Base-by-base conservation (phyloP, 495 filamentous ascomycete genomes). In the Trypethelium eluteriae region DNA sequence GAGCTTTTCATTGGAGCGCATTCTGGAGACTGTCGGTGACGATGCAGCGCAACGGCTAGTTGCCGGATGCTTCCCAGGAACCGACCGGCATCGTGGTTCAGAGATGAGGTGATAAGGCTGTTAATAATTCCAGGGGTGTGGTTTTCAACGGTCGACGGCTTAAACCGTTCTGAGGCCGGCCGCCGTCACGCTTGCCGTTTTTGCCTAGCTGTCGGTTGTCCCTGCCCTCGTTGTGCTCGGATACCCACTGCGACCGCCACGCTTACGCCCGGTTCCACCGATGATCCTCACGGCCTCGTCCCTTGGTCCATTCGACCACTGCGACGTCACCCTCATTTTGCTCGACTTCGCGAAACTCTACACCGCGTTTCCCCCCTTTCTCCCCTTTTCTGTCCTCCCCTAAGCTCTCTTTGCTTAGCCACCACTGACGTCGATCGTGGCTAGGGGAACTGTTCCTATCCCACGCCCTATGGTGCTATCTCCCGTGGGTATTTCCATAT, bases 301-400 rank as follows among this genome's bases (percentile, higher is more conserved):
- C 25, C 25, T 25, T 59, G 53, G 25, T 36, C 53, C 6, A 9
- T 35, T 7, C 6, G 32, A 32, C 25, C 49, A 9, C 16, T 18
- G 53, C 53, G 53, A 59, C 53, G 53, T 59, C 53, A 59, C 53
- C 36, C 49, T 5, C 49, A 5, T 53, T 59, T 18, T 34, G 34
- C 5, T 18, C 32, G 32, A 11, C 10, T 2, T 18, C 49, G 5
- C 16, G 5, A 18, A 53, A 53, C 49, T 11, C 5, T 18, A 5
- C 7, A 36, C 32, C 6, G 32, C 32, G 53, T 32, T 34, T n/a
- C 53, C n/a, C 5, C 36, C 36, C 14, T 35, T 59, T 11, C 11
- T 5, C 32, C 53, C 34, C 32, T 25, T 25, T 25, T 25, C 25
- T 25, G 25, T 25, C 25, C 25, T 25, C 25, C 25, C 25, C 25